Evolutionary conservation across 805 yeast genomes (phyloP), one percentile per base, ranked within the genome.

Genomic region (Blastobotrys chiropterorum): DNA sequence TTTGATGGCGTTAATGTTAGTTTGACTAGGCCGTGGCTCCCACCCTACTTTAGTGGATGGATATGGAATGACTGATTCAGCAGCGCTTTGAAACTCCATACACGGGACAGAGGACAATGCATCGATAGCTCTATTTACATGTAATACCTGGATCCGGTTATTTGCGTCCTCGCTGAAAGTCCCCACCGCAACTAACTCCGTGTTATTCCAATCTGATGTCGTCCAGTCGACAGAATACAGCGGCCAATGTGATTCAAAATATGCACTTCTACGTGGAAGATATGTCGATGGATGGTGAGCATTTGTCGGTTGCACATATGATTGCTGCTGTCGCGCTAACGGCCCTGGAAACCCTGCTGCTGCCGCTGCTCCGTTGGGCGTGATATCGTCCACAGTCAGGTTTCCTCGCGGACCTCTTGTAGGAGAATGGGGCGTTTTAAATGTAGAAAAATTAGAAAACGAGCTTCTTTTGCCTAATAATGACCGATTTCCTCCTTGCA

Each of bases 131-230:
- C 54, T 57, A 5, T 49, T 44, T 11, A 66, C 60, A 21, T 59
- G 55, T n/a, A 66, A 49, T n/a, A 68, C 56, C 48, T 63, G 58
- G 30, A 90, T 65, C 57, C 79, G 79, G 67, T 90, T 90, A 41
- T 75, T 71, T 22, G 81, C 72, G 48, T 88, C 95, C 65, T 90
- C 97, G 53, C 86, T 78, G 64, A 82, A 88, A 0, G 96, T 78
- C n/a, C 83, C 76, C n/a, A 85, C 64, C 0, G 88, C 94, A 5
- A 86, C 67, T 46, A 75, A 70, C 6, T 81, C 82, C 8, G 62
- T 53, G 1, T 72, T 72, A 2, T 71, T 63, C 7, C 59, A 57
- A 3, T 55, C 57, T n/a, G 69, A 56, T 20, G 56, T 55, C 3
- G 78, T 59, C 86, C 86, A 81, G 55, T 79, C 84, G 31, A 74